Base-by-base conservation (phyloP, 2,329 filamentous ascomycete genomes). In the Aspergillus alliaceus region DNA sequence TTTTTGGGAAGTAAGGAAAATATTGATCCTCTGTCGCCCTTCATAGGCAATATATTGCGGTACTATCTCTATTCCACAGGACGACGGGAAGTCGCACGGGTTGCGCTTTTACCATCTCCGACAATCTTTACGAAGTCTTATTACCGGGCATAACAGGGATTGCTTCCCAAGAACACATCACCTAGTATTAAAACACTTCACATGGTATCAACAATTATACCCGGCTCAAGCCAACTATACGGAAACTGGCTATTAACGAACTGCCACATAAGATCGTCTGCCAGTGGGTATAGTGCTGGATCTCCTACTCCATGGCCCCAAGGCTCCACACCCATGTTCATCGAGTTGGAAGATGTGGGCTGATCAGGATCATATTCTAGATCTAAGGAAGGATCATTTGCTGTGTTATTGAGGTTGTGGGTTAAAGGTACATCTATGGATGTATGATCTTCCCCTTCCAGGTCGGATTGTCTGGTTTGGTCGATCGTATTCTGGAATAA, bases 191-290 rank as follows among this genome's bases (percentile, higher is more conserved):
- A n/a, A n/a, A n/a, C n/a, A n/a, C n/a, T n/a, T n/a, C n/a, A n/a
- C n/a, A n/a, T n/a, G n/a, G n/a, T 18, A 39, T 39, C 35, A 11
- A 44, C 3, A 25, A 44, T 25, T 9, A 25, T 15, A 29, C 51
- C 53, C 46, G 22, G 1, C 22, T 46, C 53, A 37, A 50, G 48
- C 57, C 60, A 63, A 14, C 61, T 61, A 25, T 64, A 46, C 5
- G 64, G 61, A n/a, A 65, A 25, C 35, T 66, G 59, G 29, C 62
- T 66, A 49, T 63, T 66, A 18, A 64, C 66, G 2, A 65, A 42
- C 35, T 66, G 60, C 62, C 62, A 66, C 62, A 66, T 64, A 12
- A 66, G 49, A 6, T 61, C 55, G 39, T 66, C 62, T 12, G 59
- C 54, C 15, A 59, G 51, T 6, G 59, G 37, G n/a, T 18, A 32